Conservation (phyloP, 1,284 basidiomycete species). For the Coniophora puteana region DNA sequence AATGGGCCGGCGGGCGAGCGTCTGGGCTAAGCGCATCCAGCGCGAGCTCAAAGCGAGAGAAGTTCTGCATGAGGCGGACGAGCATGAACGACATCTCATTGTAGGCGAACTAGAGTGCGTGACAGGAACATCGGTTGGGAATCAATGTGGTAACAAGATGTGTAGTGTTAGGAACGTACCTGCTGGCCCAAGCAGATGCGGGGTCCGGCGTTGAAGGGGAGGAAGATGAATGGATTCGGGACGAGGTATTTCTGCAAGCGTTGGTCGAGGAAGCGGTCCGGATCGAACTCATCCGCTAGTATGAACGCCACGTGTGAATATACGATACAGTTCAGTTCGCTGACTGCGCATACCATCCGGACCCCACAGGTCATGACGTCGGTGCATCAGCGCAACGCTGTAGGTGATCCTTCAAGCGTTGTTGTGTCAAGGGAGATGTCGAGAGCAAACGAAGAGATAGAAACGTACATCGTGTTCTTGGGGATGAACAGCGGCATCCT, state of each 20-base stretch:
- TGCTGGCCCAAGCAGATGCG: slow-evolving; percentile 44
- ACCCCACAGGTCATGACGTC: slow-evolving; percentile 63
- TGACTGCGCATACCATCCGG: slow-evolving; percentile 43
- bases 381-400: slow-evolving; percentile 59
- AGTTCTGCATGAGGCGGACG: slow-evolving; percentile 58
- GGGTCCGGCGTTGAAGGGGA: slow-evolving; percentile 48
- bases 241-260: slow-evolving; percentile 24
- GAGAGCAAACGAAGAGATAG: neutral
- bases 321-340: slow-evolving; percentile 15
- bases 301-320: slow-evolving; percentile 30
- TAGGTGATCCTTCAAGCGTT: slow-evolving; percentile 36
- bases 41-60: slow-evolving; percentile 46
- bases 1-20: slow-evolving; percentile 39
- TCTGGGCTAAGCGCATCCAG: slow-evolving; percentile 40
- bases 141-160: neutral
- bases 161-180: slow-evolving; percentile 15
- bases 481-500: slow-evolving; percentile 53
- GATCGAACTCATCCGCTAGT: slow-evolving; percentile 36
- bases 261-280: slow-evolving; percentile 46
- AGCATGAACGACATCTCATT: slow-evolving; percentile 68
- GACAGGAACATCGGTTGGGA: neutral
- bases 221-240: slow-evolving; percentile 41
- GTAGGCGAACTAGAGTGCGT: slow-evolving; percentile 52
- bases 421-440: slow-evolving; percentile 4
- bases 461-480: slow-evolving; percentile 41